Evolutionary conservation across 139 green algal species (phyloP).

Genomic region (Coccomyxa sp.): DNA sequence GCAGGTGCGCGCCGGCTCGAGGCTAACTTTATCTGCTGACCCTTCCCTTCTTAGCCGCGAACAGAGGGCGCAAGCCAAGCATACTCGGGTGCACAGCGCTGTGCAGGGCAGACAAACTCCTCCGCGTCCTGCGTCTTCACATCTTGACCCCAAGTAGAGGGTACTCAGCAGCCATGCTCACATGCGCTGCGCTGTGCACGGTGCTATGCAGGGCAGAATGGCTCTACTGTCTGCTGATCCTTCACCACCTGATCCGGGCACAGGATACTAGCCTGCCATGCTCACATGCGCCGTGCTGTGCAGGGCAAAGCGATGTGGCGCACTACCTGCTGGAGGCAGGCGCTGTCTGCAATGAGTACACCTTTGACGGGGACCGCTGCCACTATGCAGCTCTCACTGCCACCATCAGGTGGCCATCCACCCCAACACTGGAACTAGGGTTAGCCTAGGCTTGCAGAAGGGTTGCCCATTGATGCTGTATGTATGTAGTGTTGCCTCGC

Average conservation of each 20-base stretch:
- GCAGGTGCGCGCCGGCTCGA: no score
- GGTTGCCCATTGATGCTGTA: not conserved
- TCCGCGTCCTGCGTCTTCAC: no score
- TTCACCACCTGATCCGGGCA: not conserved
- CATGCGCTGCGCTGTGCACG: no score
- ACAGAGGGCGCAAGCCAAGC: no score
- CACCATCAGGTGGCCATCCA: no score
- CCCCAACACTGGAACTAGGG: no score
- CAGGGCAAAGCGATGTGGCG: slow-evolving; percentile 25
- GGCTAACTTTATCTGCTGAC: no score
- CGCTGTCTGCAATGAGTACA: slow-evolving; percentile 27
- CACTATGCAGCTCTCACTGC: slow-evolving; percentile 13
- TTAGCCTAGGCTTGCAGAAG: not conserved
- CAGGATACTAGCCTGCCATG: not conserved
- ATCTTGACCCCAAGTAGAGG: no score
- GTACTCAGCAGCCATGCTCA: no score
- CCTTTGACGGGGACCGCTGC: slow-evolving; percentile 29
- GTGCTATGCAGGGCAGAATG: not conserved
- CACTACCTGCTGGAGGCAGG: slow-evolving; percentile 19
- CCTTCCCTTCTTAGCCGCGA: no score
- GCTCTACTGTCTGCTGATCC: not conserved
- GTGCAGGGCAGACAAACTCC: no score
- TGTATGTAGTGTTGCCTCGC: not conserved
- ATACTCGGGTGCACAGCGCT: no score
- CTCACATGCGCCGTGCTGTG: not conserved